These are phyloP conservation scores for Erythrobasidium hasegawianum DNA, from an alignment of 1,284 basidiomycete species.

Conservation along the genomic window DNA sequence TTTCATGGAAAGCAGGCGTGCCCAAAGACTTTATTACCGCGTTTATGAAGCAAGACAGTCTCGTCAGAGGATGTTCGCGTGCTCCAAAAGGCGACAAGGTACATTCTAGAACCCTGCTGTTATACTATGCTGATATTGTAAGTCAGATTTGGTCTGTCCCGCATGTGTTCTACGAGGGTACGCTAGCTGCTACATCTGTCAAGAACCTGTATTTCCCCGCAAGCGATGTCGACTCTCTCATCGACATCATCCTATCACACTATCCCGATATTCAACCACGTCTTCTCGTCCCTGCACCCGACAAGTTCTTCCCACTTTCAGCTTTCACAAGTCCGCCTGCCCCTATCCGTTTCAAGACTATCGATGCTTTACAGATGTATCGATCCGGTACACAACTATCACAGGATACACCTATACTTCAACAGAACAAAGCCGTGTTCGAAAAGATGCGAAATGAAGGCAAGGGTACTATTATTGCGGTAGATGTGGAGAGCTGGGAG, in stretches of 20 bases:
- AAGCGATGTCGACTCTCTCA: slow-evolving; percentile 5
- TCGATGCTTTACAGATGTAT: background rate
- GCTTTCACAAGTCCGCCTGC: slow-evolving; percentile 7
- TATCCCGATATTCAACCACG: background rate
- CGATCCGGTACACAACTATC: background rate
- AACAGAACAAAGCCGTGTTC: slow-evolving; percentile 5
- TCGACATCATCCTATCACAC: background rate
- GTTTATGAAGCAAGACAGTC: slow-evolving; percentile 5
- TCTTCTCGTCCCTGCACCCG: background rate
- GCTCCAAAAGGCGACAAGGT: slow-evolving; percentile 10
- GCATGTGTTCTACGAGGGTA: slow-evolving; percentile 29
- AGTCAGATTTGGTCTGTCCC: slow-evolving; percentile 8
- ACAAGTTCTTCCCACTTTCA: background rate
- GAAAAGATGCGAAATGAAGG: slow-evolving; percentile 1
- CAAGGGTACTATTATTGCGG: slow-evolving; percentile 12
- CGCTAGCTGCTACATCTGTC: background rate
- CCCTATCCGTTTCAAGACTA: slow-evolving; percentile 2
- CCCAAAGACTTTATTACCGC: slow-evolving; percentile 18
- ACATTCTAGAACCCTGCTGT: background rate
- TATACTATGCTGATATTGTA: background rate
- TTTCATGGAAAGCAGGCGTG: slow-evolving; percentile 17
- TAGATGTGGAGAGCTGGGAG: slow-evolving; percentile 31
- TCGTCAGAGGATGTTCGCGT: slow-evolving; percentile 11
- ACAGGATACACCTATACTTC: background rate
- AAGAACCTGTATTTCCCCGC: slow-evolving; percentile 18